Conservation (phyloP, 257 asterid genomes). For the Cordia subcordata region DNA sequence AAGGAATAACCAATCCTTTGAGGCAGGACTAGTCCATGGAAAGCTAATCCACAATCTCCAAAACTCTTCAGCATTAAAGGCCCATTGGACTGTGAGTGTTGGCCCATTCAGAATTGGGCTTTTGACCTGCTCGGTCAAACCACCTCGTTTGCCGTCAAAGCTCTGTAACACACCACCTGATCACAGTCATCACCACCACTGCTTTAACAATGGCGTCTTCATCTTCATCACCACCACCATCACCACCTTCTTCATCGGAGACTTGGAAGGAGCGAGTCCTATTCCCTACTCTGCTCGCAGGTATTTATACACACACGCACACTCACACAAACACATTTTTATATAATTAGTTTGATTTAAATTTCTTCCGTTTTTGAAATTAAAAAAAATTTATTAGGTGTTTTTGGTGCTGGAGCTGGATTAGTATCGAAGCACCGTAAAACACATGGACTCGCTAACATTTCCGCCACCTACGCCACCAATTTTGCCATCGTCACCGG, state of each 20-base stretch:
- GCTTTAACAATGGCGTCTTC: neutral
- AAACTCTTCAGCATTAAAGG: too few species aligned
- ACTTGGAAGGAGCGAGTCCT: slow-evolving; percentile 61
- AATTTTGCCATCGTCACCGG: slow-evolving; percentile 86
- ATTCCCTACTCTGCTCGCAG: slow-evolving; percentile 79
- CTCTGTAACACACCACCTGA: neutral
- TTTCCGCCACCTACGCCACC: slow-evolving; percentile 70
- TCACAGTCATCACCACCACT: neutral
- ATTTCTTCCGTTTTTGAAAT: neutral
- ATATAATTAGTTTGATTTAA: neutral
- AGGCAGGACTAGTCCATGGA: too few species aligned
- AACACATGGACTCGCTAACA: slow-evolving; percentile 49
- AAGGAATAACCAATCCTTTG: too few species aligned
- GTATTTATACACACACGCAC: slow-evolving; percentile 16
- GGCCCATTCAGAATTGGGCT: neutral
- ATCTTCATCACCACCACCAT: slow-evolving; percentile 13
- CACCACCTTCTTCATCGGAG: slow-evolving; percentile 34
- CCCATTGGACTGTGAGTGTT: too few species aligned
- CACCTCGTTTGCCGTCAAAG: neutral
- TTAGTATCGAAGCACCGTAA: slow-evolving; percentile 68
- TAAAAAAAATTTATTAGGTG: slow-evolving; percentile 35
- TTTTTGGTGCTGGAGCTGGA: slow-evolving; percentile 84
- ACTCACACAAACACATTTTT: too few species aligned
- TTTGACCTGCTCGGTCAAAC: neutral
- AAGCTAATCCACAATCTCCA: too few species aligned